Conservation (phyloP, 208 protist genomes). For the Leishmania mexicana region DNA sequence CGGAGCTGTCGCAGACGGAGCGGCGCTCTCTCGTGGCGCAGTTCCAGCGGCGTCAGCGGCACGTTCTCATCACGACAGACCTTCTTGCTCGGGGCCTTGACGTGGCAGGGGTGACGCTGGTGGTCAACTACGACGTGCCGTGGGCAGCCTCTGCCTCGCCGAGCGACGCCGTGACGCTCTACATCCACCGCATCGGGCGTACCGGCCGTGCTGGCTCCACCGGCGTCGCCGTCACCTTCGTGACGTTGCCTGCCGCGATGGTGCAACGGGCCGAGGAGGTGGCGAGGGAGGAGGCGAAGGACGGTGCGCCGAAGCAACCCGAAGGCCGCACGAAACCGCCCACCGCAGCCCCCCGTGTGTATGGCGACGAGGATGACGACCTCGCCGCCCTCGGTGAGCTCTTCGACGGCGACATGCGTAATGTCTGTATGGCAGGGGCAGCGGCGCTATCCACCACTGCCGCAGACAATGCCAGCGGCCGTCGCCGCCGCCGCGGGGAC, state of each 20-base stretch:
- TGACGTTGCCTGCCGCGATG: conserved; percentile 62
- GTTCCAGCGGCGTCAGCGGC: conserved; percentile 93
- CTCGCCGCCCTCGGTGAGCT: conserved; percentile 22
- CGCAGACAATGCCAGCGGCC: background rate
- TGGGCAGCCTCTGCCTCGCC: conserved; percentile 16
- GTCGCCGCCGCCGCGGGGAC: conserved; percentile 13
- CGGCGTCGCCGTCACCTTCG: conserved; percentile 94
- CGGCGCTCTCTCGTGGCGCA: conserved; percentile 94
- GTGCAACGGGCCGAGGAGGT: conserved; percentile 37
- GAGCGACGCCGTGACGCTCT: conserved; percentile 75
- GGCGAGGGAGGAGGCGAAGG: conserved; percentile 8
- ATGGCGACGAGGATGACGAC: conserved; percentile 10
- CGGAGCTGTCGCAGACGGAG: conserved; percentile 84
- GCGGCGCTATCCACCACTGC: background rate
- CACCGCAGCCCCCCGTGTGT: background rate
- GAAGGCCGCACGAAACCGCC: background rate
- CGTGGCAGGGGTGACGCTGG: conserved; percentile 95
- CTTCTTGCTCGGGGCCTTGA: conserved; percentile 94
- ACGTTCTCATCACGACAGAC: conserved; percentile 99
- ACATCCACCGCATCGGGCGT: conserved; percentile 97
- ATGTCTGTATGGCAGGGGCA: conserved; percentile 23
- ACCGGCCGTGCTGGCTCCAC: conserved; percentile 86
- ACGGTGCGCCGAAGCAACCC: background rate
- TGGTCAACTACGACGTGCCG: conserved; percentile 99
- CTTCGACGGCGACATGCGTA: conserved; percentile 29